A percentile compares a stretch with the other conserved stretches of the same genome.
Evolutionary conservation across 768 basidiomycete species (phyloP).

Genomic region (Termitomyces sp.): DNA sequence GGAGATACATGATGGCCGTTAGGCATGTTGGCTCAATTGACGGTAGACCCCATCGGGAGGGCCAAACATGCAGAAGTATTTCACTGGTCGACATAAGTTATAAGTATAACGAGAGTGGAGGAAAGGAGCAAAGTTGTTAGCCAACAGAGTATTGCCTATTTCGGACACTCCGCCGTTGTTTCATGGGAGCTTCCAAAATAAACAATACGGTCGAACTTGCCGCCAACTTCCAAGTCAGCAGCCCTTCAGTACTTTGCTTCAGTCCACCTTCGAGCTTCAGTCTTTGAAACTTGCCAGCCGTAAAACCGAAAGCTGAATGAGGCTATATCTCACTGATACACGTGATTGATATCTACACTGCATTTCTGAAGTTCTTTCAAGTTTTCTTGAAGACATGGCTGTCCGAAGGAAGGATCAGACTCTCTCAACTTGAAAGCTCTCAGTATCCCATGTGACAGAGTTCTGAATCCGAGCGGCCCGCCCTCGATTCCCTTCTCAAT

Average conservation of each 20-base stretch:
- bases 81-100: constrained; percentile 14
- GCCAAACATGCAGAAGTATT: constrained; percentile 65
- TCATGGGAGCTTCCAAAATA: background rate
- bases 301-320: too few relatives aligned
- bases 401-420: too few relatives aligned
- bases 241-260: too few relatives aligned
- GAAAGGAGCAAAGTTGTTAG: background rate
- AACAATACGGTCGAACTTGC: too few relatives aligned
- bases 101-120: background rate
- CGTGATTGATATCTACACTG: background rate
- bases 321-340: background rate
- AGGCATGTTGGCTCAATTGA: constrained; percentile 70
- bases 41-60: constrained; percentile 59
- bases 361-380: background rate
- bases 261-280: too few relatives aligned
- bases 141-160: background rate
- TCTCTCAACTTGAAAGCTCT: too few relatives aligned
- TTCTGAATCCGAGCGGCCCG: background rate
- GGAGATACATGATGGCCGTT: constrained; percentile 65
- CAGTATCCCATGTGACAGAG: too few relatives aligned
- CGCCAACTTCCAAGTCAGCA: too few relatives aligned
- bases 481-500: background rate
- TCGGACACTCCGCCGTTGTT: background rate
- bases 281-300: too few relatives aligned
- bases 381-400: background rate